Evolutionary conservation across 805 yeast species (phyloP).

Genomic region (Candida ovalis): DNA sequence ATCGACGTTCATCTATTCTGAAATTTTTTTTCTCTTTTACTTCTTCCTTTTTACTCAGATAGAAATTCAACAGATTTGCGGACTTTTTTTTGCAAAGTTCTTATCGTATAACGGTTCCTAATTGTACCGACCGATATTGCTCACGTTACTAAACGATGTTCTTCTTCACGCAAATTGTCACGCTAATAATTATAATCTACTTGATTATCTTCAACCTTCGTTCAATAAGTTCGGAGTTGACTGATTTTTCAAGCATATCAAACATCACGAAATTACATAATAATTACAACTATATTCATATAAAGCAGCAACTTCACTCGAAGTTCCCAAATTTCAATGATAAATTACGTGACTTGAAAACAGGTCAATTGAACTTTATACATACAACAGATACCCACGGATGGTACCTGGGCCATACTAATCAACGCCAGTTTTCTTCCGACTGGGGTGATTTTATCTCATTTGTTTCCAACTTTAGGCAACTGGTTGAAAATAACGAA

Average conservation of each 20-base stretch:
- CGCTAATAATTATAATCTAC: conserved; percentile 5
- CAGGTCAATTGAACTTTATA: conserved; percentile 77
- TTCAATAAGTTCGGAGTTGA: neutral
- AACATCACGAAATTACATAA: conserved; percentile 1
- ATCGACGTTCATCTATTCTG: neutral
- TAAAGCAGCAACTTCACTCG: conserved; percentile 30
- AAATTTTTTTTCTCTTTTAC: neutral
- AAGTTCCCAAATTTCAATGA: conserved; percentile 34
- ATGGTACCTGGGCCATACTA: conserved; percentile 88
- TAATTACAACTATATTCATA: conserved; percentile 5
- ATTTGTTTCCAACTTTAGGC: conserved; percentile 51
- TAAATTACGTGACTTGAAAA: conserved; percentile 46
- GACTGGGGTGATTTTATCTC: conserved; percentile 92
- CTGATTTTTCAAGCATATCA: neutral
- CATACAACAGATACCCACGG: conserved; percentile 98
- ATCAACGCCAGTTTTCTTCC: conserved; percentile 72
- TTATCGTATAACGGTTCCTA: neutral
- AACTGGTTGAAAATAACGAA: conserved; percentile 27
- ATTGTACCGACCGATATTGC: neutral
- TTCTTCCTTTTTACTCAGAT: too few species aligned
- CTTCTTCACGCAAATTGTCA: conserved; percentile 4
- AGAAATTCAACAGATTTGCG: too few species aligned
- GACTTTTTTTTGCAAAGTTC: too few species aligned
- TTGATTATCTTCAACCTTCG: conserved; percentile 6
- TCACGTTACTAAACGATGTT: neutral